Base-by-base conservation (phyloP, 2,329 filamentous ascomycete species). In the Pseudovirgaria hyperparasitica region DNA sequence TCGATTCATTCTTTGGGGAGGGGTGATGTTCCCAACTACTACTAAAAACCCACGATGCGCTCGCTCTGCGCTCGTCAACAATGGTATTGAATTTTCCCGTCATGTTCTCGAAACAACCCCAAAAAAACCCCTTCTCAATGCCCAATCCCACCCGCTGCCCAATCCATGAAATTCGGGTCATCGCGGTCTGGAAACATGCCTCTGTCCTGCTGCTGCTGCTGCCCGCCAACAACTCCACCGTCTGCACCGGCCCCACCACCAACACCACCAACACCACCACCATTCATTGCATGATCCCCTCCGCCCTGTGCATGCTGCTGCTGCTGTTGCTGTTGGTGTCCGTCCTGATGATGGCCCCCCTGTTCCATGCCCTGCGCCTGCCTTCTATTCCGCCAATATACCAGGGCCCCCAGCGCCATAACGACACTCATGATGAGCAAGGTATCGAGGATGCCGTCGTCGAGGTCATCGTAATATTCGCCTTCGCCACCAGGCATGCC, bases 371-470 rank as follows among this genome's bases (percentile, higher is more conserved):
- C 54, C 27, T 53, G 32, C 19, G 55, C 43, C 37, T 57, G 53
- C 38, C 76, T 62, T 45, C 82, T 78, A 73, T 62, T 45, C 72
- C 74, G 65, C 50, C 90, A 87, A 54, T 85, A 92, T 10, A 96
- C 66, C 17, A 96, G 60, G 27, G 81, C 70, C 0, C 80, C 72
- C 28, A 96, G 63, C 1, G 74, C 72, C 9, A 75, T 73, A 1
- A 81, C 76, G 9, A 96, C 59, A 2, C 71, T 76, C 9, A 94
- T 63, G 35, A 98, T 92, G 23, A 92, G 62, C 14, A 94, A 55
- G 22, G 79, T 87, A 54, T 96, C 90, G 8, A 94, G 39, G 10
- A 93, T 60, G 9, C 82, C 81, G 24, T 85, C 82, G 26, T 87
- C 80, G 16, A 80, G 65, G 2, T 72, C 64, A 5, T 70, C 62